Evolutionary conservation across 108 stramenopile species (phyloP), one percentile per base, ranked within the genome.

Genomic region (Hondaea fermentalgiana): DNA sequence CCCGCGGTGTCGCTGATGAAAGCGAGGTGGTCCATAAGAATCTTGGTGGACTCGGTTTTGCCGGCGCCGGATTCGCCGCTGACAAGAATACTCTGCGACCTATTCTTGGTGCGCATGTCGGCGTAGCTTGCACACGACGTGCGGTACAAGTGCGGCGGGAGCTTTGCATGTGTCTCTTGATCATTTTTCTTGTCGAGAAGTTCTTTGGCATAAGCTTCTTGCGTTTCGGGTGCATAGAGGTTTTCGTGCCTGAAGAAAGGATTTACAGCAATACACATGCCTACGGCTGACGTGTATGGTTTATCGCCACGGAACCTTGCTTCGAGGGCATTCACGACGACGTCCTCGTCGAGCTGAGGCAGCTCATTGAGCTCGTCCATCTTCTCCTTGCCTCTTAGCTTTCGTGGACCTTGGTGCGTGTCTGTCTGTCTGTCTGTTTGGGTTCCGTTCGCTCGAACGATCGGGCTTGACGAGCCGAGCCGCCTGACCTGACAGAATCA

Each of bases 221-320:
- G 64, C 23, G 23, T n/a, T 14, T 69, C 29, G 35, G 19, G 10
- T 42, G 58, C 45, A 72, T 88, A 44, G 19, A 59, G 72, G 10
- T 83, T 8, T 43, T 83, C 72, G 5, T 19, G 44, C 0, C 44
- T n/a, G 55, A 57, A 57, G 87, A 89, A 93, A 17, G 93, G 93
- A 47, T 93, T 93, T 51, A 91, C 90, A 23, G 93, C 91, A 25
- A 93, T 91, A 28, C 91, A 60, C 44, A 92, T 91, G 64, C 91
- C 72, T 29, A 91, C 92, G 12, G 91, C 91, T 72, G 89, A 92
- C 17, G 93, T 92, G 92, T 93, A 93, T 14, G 91, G 91, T 21
- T 90, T 60, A 19, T 58, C 64, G 87, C 43, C 44, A 21, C 69
- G 57, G 29, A 88, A 91, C 44, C 93, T 58, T 57, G 49, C 53